Percentiles rank a stretch among this genome's conserved stretches.
Conservation (phyloP, 768 basidiomycete species). For the Mycena albidolilacea region DNA sequence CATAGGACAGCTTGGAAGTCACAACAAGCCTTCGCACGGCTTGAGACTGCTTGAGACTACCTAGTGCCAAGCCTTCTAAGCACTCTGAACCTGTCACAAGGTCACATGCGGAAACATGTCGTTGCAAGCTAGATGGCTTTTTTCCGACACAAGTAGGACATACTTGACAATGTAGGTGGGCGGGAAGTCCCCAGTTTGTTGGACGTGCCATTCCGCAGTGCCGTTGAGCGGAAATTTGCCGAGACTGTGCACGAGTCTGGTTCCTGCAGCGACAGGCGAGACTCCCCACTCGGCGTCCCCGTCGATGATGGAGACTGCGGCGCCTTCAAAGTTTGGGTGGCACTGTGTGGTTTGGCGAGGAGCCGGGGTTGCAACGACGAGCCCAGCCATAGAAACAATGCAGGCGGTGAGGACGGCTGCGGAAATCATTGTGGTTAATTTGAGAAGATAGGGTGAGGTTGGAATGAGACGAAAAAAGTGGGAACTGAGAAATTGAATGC, state of each 20-base stretch:
- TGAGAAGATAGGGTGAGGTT: background rate
- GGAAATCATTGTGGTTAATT: background rate
- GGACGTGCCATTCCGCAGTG: conserved; percentile 29
- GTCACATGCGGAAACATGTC: no score
- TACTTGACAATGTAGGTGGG: conserved; percentile 27
- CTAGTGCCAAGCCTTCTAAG: no score
- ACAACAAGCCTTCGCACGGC: no score
- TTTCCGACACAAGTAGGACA: background rate
- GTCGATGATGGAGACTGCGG: conserved; percentile 21
- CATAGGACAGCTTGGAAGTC: no score
- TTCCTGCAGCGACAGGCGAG: conserved; percentile 16
- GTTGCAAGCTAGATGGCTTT: background rate
- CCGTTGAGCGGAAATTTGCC: conserved; percentile 11
- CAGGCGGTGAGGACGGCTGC: background rate
- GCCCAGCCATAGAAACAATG: background rate
- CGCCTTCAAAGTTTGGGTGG: conserved; percentile 32
- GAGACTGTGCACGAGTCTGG: background rate
- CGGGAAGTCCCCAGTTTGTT: conserved; percentile 11
- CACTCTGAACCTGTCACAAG: no score
- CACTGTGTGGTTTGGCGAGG: conserved; percentile 10
- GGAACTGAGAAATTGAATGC: background rate
- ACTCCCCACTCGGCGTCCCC: conserved; percentile 5
- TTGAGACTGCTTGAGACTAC: no score
- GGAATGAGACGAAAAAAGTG: background rate
- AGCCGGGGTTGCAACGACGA: conserved; percentile 1